Evolutionary conservation across 805 yeast species (phyloP).

Genomic region (Candida namnaoensis): DNA sequence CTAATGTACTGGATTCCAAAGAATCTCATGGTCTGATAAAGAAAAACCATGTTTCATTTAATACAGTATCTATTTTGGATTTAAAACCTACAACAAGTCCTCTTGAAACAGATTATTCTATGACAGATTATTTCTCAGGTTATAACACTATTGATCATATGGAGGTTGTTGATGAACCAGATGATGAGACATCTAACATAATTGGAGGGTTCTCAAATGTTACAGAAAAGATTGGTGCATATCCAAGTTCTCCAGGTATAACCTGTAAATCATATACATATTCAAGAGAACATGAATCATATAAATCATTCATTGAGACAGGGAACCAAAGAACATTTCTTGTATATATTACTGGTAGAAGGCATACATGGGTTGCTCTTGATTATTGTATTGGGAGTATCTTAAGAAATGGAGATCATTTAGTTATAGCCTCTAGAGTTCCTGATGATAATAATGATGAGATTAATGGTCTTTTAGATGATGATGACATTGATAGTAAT

Average conservation of each 20-base stretch:
- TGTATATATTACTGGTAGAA: conserved; percentile 61
- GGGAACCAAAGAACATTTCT: conserved; percentile 36
- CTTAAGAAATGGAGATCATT: conserved; percentile 56
- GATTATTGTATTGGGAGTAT: conserved; percentile 57
- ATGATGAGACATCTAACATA: too few species aligned
- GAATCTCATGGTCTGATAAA: too few species aligned
- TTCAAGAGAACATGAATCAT: conserved; percentile 1
- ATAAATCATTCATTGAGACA: not conserved
- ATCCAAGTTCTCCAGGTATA: conserved; percentile 12
- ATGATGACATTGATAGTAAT: not conserved
- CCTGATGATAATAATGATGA: conserved; percentile 9
- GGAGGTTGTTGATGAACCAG: too few species aligned
- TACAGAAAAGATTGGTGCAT: conserved; percentile 9
- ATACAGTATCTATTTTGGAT: conserved; percentile 2
- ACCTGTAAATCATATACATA: conserved; percentile 7
- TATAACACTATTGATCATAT: conserved; percentile 1
- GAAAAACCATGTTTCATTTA: conserved; percentile 3
- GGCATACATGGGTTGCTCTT: conserved; percentile 76
- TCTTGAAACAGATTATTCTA: conserved; percentile 5
- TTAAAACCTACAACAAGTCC: conserved; percentile 1
- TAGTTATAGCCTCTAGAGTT: conserved; percentile 53
- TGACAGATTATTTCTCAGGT: not conserved
- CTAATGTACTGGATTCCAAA: too few species aligned
- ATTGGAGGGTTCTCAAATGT: not conserved
- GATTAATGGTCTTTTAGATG: not conserved